A percentile compares a stretch with the other conserved stretches of the same genome.
Evolutionary conservation across 352 stramenopile species (phyloP).

Genomic region (Globisporangium abappressorium): DNA sequence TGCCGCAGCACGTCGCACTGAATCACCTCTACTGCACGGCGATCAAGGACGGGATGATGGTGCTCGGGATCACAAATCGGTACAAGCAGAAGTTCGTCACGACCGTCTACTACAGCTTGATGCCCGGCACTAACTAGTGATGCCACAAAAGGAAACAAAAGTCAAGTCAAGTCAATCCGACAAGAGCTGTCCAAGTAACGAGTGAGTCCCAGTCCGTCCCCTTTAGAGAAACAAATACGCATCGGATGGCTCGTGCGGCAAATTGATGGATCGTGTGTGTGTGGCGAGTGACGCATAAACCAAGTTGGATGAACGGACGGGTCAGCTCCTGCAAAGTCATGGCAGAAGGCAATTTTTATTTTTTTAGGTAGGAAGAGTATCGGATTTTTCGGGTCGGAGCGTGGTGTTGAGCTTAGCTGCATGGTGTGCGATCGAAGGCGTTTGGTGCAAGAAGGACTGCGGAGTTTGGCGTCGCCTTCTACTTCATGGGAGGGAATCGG

Average conservation of each 20-base stretch:
- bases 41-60: conserved; percentile 99
- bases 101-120: conserved; percentile 97
- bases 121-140: conserved; percentile 78
- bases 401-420: background rate
- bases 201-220: background rate
- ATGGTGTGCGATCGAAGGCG: background rate
- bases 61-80: conserved; percentile 97
- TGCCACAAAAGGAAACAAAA: background rate
- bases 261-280: background rate
- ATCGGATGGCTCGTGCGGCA: background rate
- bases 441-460: background rate
- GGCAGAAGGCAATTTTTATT: background rate
- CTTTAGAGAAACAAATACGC: background rate
- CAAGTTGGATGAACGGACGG: background rate
- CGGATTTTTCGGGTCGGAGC: background rate
- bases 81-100: conserved; percentile 98
- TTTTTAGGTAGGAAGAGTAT: background rate
- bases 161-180: background rate
- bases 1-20: conserved; percentile 98
- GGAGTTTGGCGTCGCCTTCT: background rate
- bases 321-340: background rate
- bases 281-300: background rate
- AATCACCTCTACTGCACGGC: conserved; percentile 99
- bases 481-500: background rate
- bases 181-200: background rate